These are phyloP conservation scores for Ustilaginoidea virens DNA, from an alignment of 2,329 filamentous ascomycete genomes.

Conservation along the genomic window DNA sequence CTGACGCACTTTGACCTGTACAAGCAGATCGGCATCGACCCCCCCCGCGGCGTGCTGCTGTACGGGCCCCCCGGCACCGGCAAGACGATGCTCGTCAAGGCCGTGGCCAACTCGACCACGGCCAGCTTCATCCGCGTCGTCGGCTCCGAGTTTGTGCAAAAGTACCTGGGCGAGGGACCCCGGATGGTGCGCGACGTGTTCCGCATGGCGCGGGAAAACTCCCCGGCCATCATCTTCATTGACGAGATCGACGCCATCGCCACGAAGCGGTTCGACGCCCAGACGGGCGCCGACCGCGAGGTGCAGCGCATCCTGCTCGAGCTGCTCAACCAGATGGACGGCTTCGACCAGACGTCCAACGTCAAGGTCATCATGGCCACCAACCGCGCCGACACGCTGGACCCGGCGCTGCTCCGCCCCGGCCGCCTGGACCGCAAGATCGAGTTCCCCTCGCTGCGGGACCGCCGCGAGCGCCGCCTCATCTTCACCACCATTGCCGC, in stretches of 20 bases:
- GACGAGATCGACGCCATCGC: slow-evolving; percentile 98
- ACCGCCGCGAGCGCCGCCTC: slow-evolving; percentile 83
- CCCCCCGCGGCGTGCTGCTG: slow-evolving; percentile 85
- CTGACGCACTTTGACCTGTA: slow-evolving; percentile 97
- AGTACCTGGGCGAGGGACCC: slow-evolving; percentile 93
- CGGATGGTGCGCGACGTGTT: slow-evolving; percentile 99
- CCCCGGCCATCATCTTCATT: slow-evolving; percentile 97
- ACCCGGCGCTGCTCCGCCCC: slow-evolving; percentile 84
- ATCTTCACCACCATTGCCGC: slow-evolving; percentile 95
- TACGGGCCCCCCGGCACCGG: slow-evolving; percentile 93
- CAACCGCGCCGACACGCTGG: slow-evolving; percentile 92
- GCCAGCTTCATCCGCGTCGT: slow-evolving; percentile 98
- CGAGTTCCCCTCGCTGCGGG: slow-evolving; percentile 89
- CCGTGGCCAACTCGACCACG: slow-evolving; percentile 94
- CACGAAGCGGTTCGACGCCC: slow-evolving; percentile 97
- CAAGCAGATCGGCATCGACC: slow-evolving; percentile 98
- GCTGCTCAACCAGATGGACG: slow-evolving; percentile 98
- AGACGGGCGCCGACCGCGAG: slow-evolving; percentile 94
- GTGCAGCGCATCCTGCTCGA: slow-evolving; percentile 97
- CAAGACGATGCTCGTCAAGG: slow-evolving; percentile 97
- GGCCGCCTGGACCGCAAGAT: slow-evolving; percentile 97
- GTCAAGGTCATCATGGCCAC: slow-evolving; percentile 99
- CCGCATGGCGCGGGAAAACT: slow-evolving; percentile 97
- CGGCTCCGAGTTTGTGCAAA: slow-evolving; percentile 96
- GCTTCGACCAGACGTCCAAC: slow-evolving; percentile 96